Base-by-base conservation (phyloP, 2,329 filamentous ascomycete species). In the Beauveria varroae region DNA sequence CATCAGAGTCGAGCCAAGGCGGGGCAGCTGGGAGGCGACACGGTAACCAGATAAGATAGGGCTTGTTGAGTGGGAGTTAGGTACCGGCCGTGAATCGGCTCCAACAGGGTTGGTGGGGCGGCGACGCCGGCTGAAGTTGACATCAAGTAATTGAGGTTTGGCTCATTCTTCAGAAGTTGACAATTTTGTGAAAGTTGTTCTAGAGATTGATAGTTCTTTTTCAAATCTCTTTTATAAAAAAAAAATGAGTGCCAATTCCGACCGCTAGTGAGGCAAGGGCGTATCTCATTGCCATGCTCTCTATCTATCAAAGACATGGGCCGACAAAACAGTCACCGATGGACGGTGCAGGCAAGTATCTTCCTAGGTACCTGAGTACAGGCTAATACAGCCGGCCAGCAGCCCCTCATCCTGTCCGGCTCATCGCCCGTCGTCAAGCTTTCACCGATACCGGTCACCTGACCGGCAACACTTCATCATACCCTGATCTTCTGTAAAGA, bases 371-470 rank as follows among this genome's bases (percentile, higher is more conserved):
- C 30, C 30, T 14, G 14, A 4, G 30, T 14, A 12, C 30, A 34
- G 30, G 30, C 10, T 5, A 26, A 26, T 34, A 34, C 30, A 34
- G 30, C 30, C 10, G 4, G 10, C 30, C 10, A 34, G 30, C 30
- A 34, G 30, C 30, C 30, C 30, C 47, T 46, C 47, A 18, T 18
- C 47, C 22, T 24, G 30, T 5, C 24, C 49, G 57, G 44, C 56
- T 28, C 56, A 9, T 52, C 49, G 40, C 47, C 57, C 47, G 20
- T 22, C 40, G 18, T 16, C 51, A 20, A 47, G 16, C 41, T 24
- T 7, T 18, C 59, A 46, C 53, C 20, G n/a, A 41, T 16, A 61
- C 59, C 59, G 60, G 60, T 61, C 60, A 61, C 60, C 52, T 61
- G 60, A 61, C 60, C 60, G 60, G 60, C 52, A 30, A 43, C 37